Base-by-base conservation (phyloP, 1,284 basidiomycete genomes). In the Ganoderma sinense region DNA sequence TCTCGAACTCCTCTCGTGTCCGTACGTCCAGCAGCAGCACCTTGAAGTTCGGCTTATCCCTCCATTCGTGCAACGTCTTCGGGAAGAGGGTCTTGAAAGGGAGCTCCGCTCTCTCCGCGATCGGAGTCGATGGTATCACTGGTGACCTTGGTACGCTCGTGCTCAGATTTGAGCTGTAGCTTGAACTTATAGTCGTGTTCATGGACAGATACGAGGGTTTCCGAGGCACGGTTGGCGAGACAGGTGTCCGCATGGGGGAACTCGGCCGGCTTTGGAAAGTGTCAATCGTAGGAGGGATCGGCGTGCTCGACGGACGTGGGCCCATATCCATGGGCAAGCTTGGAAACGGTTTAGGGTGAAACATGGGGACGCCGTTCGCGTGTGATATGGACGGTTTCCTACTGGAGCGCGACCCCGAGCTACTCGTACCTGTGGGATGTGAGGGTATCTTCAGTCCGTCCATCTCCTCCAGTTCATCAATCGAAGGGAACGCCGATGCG, bases 21-120 rank as follows among this genome's bases (percentile, higher is more conserved):
- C 97, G 88, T 10, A 97, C 88, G 79, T 99, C 97, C 31, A 98
- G 84, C 18, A 98, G 78, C 6, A 99, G 83, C 7, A 96, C 87
- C 64, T 91, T 90, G 73, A 91, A 83, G 23, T 88, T 83, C 1
- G 75, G 79, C 62, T 86, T 84, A 58, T 82, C 74, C 71, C 94
- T 82, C 78, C 92, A 95, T 1, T 84, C 82, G 63, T 86, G 82
- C 40, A 97, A 80, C 16, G 89, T 87, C 66, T 84, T 85, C 2
- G 94, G 91, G 59, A 83, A 84, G 33, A 92, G 86, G 3, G 88
- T 84, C 73, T 88, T 85, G 41, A 82, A 80, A 0, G 88, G 87
- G 51, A 90, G 84, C 60, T 86, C 84, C 41, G 85, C 80, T 76
- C 80, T 78, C 53, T 79, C 75, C 13, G 72, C 67, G 16, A 85